phyloP scores from a whole-genome alignment of 2,329 filamentous ascomycete genomes.

The Alternaria ventricosa region DNA sequence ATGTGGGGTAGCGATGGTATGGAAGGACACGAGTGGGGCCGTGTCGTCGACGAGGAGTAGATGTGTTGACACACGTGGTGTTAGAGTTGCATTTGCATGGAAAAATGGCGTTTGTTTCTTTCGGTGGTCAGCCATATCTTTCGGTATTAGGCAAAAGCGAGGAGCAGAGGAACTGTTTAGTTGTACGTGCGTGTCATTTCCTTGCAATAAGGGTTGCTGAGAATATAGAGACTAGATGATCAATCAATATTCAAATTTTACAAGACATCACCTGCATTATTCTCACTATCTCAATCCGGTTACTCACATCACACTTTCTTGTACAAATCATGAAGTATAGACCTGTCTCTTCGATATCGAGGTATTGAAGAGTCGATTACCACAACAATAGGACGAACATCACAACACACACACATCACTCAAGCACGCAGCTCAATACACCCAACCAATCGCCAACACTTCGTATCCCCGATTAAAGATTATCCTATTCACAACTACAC shows the following conservation, averaged over 20 bases:
- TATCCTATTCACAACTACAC: conserved; percentile 6
- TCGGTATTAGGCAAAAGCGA: not conserved
- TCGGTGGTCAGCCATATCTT: not conserved
- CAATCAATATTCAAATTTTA: not conserved
- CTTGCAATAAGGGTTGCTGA: not conserved
- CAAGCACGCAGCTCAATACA: not conserved
- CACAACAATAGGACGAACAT: not conserved
- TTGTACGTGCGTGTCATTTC: not conserved
- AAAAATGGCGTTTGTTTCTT: not conserved
- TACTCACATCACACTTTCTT: not conserved
- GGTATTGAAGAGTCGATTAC: not conserved
- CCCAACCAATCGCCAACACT: not conserved
- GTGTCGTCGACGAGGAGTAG: conserved; percentile 51
- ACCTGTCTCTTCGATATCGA: not conserved
- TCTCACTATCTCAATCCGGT: not conserved
- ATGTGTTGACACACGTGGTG: not conserved
- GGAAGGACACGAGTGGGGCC: conserved; percentile 56
- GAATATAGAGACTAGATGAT: not conserved
- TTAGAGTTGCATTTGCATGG: not conserved
- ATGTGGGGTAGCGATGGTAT: conserved; percentile 56
- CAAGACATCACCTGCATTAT: not conserved
- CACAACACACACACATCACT: not conserved
- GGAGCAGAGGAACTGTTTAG: not conserved
- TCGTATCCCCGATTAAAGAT: conserved; percentile 6
- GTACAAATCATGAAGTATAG: not conserved